phyloP scores from a whole-genome alignment of 2,329 filamentous ascomycete species.

The Aspergillus aculeatus region DNA sequence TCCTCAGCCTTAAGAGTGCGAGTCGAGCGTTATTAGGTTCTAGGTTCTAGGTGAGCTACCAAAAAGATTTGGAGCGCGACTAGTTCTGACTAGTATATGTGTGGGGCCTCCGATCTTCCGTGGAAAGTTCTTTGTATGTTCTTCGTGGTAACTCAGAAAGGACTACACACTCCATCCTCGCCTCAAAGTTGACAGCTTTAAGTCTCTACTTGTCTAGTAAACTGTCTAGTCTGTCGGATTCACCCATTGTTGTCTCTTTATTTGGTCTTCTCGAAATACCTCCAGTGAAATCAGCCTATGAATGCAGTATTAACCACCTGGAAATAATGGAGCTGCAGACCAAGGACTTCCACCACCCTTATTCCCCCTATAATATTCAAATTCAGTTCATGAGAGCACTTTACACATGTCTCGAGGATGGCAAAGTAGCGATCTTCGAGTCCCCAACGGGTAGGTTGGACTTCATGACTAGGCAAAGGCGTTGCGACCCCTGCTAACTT shows the following conservation, averaged over 20 bases:
- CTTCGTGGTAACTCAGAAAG: background rate
- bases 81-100: too few relatives aligned
- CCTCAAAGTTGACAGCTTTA: background rate
- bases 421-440: conserved; percentile 84
- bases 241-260: background rate
- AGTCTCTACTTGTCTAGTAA: background rate
- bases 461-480: background rate
- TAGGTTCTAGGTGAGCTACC: too few relatives aligned
- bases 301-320: background rate
- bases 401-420: conserved; percentile 74
- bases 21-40: too few relatives aligned
- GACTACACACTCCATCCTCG: background rate
- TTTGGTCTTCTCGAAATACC: background rate
- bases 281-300: background rate
- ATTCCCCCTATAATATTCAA: conserved; percentile 83
- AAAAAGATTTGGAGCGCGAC: too few relatives aligned
- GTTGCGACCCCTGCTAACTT: conserved; percentile 14
- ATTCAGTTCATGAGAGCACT: conserved; percentile 81
- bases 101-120: background rate
- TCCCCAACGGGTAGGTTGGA: conserved; percentile 75
- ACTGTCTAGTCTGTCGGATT: background rate
- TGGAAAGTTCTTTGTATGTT: background rate
- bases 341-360: conserved; percentile 79
- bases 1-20: too few relatives aligned
- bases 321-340: conserved; percentile 33